Conservation (phyloP, 176 grass and related monocot genomes). For the Cenchrus americanus region DNA sequence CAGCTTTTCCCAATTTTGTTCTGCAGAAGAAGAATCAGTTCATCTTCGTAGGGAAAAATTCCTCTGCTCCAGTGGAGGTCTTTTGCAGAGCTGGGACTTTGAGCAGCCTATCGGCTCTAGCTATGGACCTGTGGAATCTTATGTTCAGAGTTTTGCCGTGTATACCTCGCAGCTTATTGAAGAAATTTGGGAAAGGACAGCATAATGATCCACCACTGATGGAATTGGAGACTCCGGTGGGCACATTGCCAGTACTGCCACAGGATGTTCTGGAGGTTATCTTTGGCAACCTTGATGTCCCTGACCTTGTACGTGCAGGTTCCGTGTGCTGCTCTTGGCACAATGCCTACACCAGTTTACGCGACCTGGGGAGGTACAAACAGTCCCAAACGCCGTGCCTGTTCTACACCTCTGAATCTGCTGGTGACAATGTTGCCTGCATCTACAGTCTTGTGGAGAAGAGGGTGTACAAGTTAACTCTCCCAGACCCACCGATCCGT, state of each 20-base stretch:
- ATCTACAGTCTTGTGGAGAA: background rate
- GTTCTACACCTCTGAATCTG: background rate
- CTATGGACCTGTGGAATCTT: background rate
- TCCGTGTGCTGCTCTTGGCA: slow-evolving; percentile 13
- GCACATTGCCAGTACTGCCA: background rate
- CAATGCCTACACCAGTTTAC: background rate
- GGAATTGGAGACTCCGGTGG: background rate
- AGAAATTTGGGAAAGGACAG: background rate
- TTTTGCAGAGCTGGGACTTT: background rate
- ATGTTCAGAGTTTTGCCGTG: background rate
- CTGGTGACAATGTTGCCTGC: background rate
- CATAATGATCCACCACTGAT: background rate
- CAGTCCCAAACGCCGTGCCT: background rate
- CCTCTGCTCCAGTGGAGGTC: background rate
- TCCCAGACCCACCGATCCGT: slow-evolving; percentile 4
- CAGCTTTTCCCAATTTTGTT: background rate
- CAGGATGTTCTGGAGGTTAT: background rate
- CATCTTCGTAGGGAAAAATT: background rate
- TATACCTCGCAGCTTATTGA: background rate
- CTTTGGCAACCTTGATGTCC: slow-evolving; percentile 15
- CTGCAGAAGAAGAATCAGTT: background rate
- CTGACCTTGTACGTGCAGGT: slow-evolving; percentile 11
- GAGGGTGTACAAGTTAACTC: background rate
- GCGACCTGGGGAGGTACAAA: background rate
- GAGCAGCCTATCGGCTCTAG: background rate